Evolutionary conservation across 495 filamentous ascomycete species (phyloP).

Genomic region (Aspergillus sclerotioniger): DNA sequence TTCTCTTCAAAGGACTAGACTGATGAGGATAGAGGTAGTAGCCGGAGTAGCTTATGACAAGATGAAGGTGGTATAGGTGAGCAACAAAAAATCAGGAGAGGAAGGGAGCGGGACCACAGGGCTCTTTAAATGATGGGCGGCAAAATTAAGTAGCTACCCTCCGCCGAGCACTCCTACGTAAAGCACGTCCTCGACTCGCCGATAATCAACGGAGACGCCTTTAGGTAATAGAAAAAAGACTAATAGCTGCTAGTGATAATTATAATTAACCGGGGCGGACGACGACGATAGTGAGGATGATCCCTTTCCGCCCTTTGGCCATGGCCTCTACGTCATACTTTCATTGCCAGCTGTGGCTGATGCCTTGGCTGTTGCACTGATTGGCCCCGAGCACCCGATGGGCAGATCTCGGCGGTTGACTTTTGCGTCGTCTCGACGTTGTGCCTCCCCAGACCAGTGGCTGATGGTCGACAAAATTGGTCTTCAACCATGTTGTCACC

Average conservation of each 20-base stretch:
- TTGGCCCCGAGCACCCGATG: constrained; percentile 4
- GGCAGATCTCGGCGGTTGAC: constrained; percentile 5
- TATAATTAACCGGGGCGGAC: neutral
- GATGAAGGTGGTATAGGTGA: neutral
- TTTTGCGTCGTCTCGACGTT: constrained; percentile 9
- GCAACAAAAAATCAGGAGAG: constrained; percentile 8
- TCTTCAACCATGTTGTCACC: neutral
- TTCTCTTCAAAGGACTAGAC: neutral
- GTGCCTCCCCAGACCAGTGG: neutral
- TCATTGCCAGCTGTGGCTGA: constrained; percentile 3
- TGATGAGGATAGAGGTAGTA: neutral
- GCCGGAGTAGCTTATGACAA: neutral
- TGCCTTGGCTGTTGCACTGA: neutral
- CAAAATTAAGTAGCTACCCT: constrained; percentile 7
- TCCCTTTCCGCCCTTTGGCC: neutral
- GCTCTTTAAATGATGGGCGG: constrained; percentile 16
- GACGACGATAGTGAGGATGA: constrained; percentile 1
- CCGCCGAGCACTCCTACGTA: constrained; percentile 1
- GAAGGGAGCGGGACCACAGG: constrained; percentile 9
- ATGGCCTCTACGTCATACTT: constrained; percentile 6
- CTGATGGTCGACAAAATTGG: neutral
- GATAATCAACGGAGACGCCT: neutral
- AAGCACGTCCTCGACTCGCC: neutral
- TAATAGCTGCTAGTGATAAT: neutral
- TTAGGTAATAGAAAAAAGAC: neutral